A percentile compares a stretch with the other conserved stretches of the same genome.
Evolutionary conservation across 2,329 filamentous ascomycete species (phyloP).

Genomic region (Diaporthe sp.): DNA sequence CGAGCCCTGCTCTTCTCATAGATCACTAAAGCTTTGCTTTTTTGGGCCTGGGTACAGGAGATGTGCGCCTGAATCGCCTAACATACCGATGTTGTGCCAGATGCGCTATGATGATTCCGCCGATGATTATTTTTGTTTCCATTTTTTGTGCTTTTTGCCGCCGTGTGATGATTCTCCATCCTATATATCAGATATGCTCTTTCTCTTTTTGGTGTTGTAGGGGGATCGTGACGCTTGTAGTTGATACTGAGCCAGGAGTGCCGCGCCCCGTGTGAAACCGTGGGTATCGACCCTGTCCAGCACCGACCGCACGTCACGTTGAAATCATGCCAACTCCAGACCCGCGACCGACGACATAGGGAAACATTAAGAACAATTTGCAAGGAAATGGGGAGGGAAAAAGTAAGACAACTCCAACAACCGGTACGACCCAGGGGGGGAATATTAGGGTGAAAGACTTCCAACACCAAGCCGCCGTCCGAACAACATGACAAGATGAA

Average conservation of each 20-base stretch:
- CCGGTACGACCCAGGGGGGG: conserved; percentile 2
- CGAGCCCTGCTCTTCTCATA: not conserved
- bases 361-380: conserved; percentile 3
- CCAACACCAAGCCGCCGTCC: conserved; percentile 34
- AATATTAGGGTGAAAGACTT: conserved; percentile 37
- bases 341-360: conserved; percentile 20
- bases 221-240: conserved; percentile 19
- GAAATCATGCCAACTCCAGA: conserved; percentile 31
- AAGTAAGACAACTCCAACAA: conserved; percentile 27
- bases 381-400: not conserved
- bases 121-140: conserved; percentile 32
- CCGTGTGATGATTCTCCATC: conserved; percentile 26
- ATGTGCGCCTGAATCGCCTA: not conserved
- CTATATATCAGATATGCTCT: conserved; percentile 38
- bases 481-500: conserved; percentile 38
- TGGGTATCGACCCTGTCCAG: conserved; percentile 35
- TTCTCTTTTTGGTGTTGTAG: conserved; percentile 29
- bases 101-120: not conserved
- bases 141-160: conserved; percentile 34
- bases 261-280: conserved; percentile 29
- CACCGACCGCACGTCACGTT: conserved; percentile 27
- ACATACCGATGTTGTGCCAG: not conserved
- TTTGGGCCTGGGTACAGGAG: not conserved
- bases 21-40: not conserved
- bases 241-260: conserved; percentile 36